Conservation (phyloP, 108 stramenopile species). For the Pseudonitzschia delicatissima region DNA sequence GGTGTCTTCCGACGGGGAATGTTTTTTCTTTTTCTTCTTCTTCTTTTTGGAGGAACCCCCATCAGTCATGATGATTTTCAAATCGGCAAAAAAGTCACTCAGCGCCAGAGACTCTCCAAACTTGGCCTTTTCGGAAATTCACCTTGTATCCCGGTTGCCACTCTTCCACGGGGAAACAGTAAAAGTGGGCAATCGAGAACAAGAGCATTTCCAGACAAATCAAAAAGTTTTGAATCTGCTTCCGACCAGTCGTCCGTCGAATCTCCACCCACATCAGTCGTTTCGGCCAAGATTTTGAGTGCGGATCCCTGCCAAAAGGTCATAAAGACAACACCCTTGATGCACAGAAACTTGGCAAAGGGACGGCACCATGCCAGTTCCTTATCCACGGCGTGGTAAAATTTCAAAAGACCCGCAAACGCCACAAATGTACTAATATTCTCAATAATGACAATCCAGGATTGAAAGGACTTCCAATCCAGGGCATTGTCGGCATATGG, state of each 20-base stretch:
- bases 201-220: constrained; percentile 95
- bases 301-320: constrained; percentile 93
- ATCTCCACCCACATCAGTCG: constrained; percentile 60
- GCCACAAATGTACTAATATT: constrained; percentile 86
- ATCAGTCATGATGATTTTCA: constrained; percentile 58
- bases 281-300: constrained; percentile 61
- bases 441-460: constrained; percentile 73
- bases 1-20: constrained; percentile 12
- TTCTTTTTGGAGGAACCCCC: background rate
- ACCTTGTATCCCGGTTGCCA: constrained; percentile 85
- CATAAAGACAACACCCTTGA: constrained; percentile 81
- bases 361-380: constrained; percentile 89
- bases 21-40: constrained; percentile 26
- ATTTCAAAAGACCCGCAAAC: constrained; percentile 87
- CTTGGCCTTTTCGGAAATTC: constrained; percentile 44
- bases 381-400: constrained; percentile 88
- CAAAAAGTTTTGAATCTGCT: constrained; percentile 87
- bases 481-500: constrained; percentile 40
- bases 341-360: constrained; percentile 85
- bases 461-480: constrained; percentile 75
- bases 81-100: constrained; percentile 80
- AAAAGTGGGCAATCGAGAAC: constrained; percentile 88
- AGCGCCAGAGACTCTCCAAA: constrained; percentile 86
- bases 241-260: constrained; percentile 67
- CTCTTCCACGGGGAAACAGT: constrained; percentile 91